Percentiles rank a stretch among this genome's conserved stretches.
Conservation (phyloP, 2,329 filamentous ascomycete species). For the Fusarium albidum region DNA sequence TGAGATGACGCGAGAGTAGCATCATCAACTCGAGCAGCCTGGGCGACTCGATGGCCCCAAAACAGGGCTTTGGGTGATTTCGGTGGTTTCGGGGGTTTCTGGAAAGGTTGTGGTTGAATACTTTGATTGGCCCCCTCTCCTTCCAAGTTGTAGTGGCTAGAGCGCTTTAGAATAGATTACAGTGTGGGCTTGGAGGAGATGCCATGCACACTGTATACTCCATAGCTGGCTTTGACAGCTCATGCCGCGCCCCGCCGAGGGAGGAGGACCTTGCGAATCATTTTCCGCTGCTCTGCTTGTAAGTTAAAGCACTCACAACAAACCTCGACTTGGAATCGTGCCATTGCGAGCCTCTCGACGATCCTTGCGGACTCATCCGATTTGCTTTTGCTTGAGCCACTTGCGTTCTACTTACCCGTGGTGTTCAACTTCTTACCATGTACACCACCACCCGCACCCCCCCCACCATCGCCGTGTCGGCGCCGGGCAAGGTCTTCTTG, state of each 20-base stretch:
- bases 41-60: background rate
- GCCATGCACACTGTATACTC: conserved; percentile 28
- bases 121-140: too few species aligned
- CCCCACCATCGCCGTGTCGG: conserved; percentile 73
- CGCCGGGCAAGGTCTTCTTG: conserved; percentile 94
- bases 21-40: conserved; percentile 15
- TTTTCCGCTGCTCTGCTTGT: conserved; percentile 24
- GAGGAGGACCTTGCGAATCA: conserved; percentile 34
- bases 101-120: background rate
- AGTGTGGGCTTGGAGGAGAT: conserved; percentile 11
- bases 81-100: too few species aligned
- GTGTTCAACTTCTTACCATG: background rate
- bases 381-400: background rate
- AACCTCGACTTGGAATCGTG: background rate
- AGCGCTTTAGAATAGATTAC: conserved; percentile 15
- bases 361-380: background rate
- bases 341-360: conserved; percentile 3
- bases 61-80: background rate
- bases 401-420: background rate
- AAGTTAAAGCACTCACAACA: conserved; percentile 28
- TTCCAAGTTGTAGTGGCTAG: too few species aligned
- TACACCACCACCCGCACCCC: conserved; percentile 41
- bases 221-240: conserved; percentile 16
- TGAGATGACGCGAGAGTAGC: conserved; percentile 17
- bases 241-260: conserved; percentile 37